Base-by-base conservation (phyloP, 805 yeast species). In the Candida ortonii region DNA sequence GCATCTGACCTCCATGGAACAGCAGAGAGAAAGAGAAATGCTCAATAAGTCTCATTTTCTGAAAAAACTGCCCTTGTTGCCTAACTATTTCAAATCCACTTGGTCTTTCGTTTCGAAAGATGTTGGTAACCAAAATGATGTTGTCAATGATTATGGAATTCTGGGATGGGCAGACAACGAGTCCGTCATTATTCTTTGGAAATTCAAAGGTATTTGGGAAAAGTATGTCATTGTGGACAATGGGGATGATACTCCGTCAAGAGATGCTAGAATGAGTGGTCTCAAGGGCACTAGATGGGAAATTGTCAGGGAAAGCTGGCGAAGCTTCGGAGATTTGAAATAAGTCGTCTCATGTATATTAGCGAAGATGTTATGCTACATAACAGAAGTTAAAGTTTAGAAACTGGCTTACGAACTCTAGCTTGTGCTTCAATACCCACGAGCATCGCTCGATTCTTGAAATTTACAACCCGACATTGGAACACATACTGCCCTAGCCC, bases 91-190 rank as follows among this genome's bases (percentile, higher is more conserved):
- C 59, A 76, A 81, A 33, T 80, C 90, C 2, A 81, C 84, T 11
- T 89, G 96, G 96, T 80, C 93, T 25, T 85, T 83, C 62, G 85
- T 86, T 33, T 82, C 90, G 0, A 67, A 76, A 11, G 81, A 84
- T 48, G 70, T 75, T 13, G 57, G 53, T 16, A 47, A 46, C 23
- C 62, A 61, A 36, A 60, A 64, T 5, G 55, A 55, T 24, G 37
- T 40, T 10, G 38, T 55, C 11, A 59, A 53, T 31, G 62, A 58
- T 28, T 41, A 37, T 21, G 84, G 82, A 7, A 66, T 68, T 1
- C 41, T 77, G 16, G 95, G 90, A 1, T 86, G 95, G 95, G 68
- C 80, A 1, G 79, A 79, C 6, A 87, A 84, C 44, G 86, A 78
- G 43, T 68, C 82, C 9, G 61, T 90, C 5, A 70, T 87, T 1